Evolutionary conservation across 2,329 filamentous ascomycete species (phyloP).

Genomic region (Paracamarosporium sp.): DNA sequence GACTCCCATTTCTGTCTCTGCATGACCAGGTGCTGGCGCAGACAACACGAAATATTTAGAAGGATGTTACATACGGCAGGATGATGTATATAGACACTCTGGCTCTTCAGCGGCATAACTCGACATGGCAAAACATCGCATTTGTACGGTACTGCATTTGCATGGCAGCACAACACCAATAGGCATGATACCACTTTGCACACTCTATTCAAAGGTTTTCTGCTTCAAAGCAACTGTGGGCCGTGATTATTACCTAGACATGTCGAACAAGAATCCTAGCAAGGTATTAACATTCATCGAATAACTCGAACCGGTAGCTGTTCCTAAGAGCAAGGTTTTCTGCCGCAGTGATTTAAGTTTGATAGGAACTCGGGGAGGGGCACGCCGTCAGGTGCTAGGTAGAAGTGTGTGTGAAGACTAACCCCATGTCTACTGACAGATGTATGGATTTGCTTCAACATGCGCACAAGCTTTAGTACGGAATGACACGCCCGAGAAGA

Average conservation of each 20-base stretch:
- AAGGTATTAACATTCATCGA: too few species aligned
- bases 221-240: background rate
- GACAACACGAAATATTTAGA: background rate
- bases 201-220: background rate
- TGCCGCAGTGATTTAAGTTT: too few species aligned
- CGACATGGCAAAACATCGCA: too few species aligned
- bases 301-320: too few species aligned
- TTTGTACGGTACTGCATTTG: background rate
- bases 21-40: background rate
- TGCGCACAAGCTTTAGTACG: background rate
- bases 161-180: background rate
- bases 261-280: too few species aligned
- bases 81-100: background rate
- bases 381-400: too few species aligned
- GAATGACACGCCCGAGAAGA: background rate
- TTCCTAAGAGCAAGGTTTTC: too few species aligned
- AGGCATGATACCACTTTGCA: background rate
- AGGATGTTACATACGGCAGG: background rate
- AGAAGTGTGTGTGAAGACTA: too few species aligned
- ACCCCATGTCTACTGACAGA: too few species aligned
- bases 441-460: background rate
- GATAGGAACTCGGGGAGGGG: too few species aligned
- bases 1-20: background rate
- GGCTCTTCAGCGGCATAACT: background rate
- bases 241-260: too few species aligned